Evolutionary conservation across 2,329 filamentous ascomycete species (phyloP), one percentile per base, ranked within the genome.

Genomic region (Trichoderma oligosporum): DNA sequence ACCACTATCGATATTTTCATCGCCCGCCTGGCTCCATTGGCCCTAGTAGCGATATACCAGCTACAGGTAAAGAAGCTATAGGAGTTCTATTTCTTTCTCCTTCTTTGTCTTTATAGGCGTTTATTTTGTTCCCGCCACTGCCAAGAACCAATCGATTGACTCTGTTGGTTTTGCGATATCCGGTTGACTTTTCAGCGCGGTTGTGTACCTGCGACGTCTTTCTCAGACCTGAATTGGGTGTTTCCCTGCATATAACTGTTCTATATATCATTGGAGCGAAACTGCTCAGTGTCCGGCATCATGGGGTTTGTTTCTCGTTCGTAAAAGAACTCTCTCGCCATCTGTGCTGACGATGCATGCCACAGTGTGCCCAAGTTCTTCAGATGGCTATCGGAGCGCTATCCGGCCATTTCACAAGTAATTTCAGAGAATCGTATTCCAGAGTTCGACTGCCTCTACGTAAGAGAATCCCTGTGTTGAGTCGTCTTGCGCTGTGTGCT

Each of bases 351-450:
- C 61, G 9, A 55, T 62, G 36, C 48, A 31, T 45, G 22, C 57
- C 57, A 53, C 61, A 82, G 82, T 81, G 82, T 85, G 63, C 88
- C 88, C 71, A 96, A 96, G 72, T 96, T 96, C 80, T 96, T 96
- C 79, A 84, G 94, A 83, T 99, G 95, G 94, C 88, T 99, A 81
- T 97, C 92, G 60, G 95, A 99, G 83, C 88, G 95, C 67, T 99
- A 99, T 83, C 94, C 94, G 56, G 86, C 94, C 61, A 99, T 99
- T 73, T 99, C 94, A 52, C 93, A 97, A 80, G 81, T 99, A 67
- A 99, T 99, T 70, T 91, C 93, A 55, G 94, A 99, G 78, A 99
- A 97, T 74, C 88, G 94, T 67, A 99, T 99, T 74, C 94, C 94
- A 63, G 95, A 99, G 75, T 99, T 99, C 76, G 94, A 99, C 75